Conservation (phyloP, 2,329 filamentous ascomycete genomes). For the Botrytis fragariae region DNA sequence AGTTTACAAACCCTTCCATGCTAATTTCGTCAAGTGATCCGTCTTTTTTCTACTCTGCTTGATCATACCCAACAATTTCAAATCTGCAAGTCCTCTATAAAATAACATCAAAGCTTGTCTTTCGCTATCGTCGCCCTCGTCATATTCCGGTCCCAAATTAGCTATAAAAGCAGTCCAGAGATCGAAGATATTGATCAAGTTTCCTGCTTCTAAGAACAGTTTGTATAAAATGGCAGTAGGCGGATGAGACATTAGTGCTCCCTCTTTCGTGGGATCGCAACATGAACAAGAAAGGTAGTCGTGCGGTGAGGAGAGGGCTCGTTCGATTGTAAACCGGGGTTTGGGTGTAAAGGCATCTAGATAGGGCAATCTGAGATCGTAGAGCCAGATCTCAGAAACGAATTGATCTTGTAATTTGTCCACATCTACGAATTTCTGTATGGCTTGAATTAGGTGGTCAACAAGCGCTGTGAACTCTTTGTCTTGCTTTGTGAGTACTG, state of each 20-base stretch:
- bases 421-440: conserved; percentile 48
- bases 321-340: conserved; percentile 67
- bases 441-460: conserved; percentile 51
- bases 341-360: conserved; percentile 73
- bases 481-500: conserved; percentile 68
- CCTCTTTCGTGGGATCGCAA: conserved; percentile 52
- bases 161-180: conserved; percentile 74
- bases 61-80: conserved; percentile 81
- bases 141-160: conserved; percentile 45
- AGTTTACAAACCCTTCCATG: conserved; percentile 69
- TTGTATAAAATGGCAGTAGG: conserved; percentile 73
- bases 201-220: conserved; percentile 73
- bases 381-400: conserved; percentile 72
- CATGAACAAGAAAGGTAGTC: conserved; percentile 76
- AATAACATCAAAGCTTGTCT: conserved; percentile 70
- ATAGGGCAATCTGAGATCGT: conserved; percentile 67
- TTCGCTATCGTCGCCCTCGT: conserved; percentile 46
- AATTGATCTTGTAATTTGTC: conserved; percentile 46
- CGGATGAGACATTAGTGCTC: conserved; percentile 61
- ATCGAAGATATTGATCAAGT: conserved; percentile 75
- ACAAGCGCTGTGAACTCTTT: conserved; percentile 66
- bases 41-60: conserved; percentile 88
- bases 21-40: conserved; percentile 84
- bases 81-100: conserved; percentile 79
- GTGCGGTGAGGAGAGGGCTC: conserved; percentile 68